Evolutionary conservation across 352 stramenopile species (phyloP).

Genomic region (Globisporangium splendens): DNA sequence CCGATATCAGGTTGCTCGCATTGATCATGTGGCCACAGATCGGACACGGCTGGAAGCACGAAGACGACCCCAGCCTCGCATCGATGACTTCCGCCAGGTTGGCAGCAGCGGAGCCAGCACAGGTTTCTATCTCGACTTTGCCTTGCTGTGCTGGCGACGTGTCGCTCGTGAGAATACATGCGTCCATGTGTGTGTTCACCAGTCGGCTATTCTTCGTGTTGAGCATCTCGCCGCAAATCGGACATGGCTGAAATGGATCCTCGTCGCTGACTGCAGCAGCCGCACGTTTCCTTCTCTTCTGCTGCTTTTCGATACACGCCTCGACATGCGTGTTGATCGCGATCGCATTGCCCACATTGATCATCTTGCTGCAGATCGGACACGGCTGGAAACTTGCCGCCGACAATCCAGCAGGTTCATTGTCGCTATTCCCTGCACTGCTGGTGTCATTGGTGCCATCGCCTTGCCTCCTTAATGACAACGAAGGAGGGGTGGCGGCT

Average conservation of each 20-base stretch:
- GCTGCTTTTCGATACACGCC: conserved; percentile 26
- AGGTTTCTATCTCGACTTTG: neutral
- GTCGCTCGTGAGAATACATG: conserved; percentile 23
- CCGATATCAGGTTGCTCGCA: conserved; percentile 9
- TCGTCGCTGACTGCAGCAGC: neutral
- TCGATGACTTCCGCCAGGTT: neutral
- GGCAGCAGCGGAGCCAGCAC: too few species aligned
- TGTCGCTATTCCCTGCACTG: too few species aligned
- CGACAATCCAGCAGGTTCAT: too few species aligned
- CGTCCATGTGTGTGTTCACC: conserved; percentile 65
- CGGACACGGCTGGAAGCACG: conserved; percentile 16
- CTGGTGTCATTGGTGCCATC: too few species aligned
- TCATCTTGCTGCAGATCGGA: conserved; percentile 51
- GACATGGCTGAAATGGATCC: conserved; percentile 26
- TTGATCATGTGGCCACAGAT: conserved; percentile 20
- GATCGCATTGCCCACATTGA: conserved; percentile 47
- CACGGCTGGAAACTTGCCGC: conserved; percentile 31
- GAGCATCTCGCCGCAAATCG: conserved; percentile 51
- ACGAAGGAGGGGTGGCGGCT: too few species aligned
- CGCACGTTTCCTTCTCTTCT: neutral
- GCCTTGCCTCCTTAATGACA: too few species aligned
- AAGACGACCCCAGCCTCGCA: neutral
- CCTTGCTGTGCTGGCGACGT: neutral
- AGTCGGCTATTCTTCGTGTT: conserved; percentile 39
- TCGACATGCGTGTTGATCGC: conserved; percentile 71